These are phyloP conservation scores for Blechomonas ayalai DNA, from an alignment of 208 protist species.

Conservation along the genomic window DNA sequence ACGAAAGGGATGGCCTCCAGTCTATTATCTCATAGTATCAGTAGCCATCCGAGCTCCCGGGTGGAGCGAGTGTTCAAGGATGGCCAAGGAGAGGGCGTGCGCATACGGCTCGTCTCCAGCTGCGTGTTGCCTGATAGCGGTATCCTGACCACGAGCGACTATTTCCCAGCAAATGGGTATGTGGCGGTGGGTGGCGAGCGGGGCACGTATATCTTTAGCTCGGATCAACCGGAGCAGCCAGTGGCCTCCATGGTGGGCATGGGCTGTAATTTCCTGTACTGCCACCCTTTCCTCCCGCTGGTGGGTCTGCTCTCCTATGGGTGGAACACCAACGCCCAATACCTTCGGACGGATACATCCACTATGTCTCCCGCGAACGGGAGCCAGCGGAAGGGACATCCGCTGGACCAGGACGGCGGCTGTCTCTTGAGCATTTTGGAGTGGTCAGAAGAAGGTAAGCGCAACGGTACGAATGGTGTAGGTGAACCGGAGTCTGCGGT, in stretches of 20 bases:
- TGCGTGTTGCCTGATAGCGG: slow-evolving; percentile 33
- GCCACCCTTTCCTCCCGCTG: slow-evolving; percentile 68
- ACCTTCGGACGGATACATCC: too few species aligned
- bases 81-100: slow-evolving; percentile 27
- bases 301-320: slow-evolving; percentile 46
- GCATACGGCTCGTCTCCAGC: slow-evolving; percentile 16
- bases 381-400: too few species aligned
- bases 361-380: too few species aligned
- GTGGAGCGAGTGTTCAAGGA: slow-evolving; percentile 6
- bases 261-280: slow-evolving; percentile 55
- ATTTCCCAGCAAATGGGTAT: slow-evolving; percentile 48
- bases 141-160: slow-evolving; percentile 59
- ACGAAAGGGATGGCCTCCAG: not conserved
- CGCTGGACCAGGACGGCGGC: too few species aligned
- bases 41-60: not conserved
- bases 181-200: slow-evolving; percentile 52
- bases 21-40: slow-evolving; percentile 1
- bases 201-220: slow-evolving; percentile 40
- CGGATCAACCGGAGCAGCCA: slow-evolving; percentile 31
- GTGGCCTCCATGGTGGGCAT: slow-evolving; percentile 15
- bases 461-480: too few species aligned
- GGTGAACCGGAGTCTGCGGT: too few species aligned
- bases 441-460: slow-evolving; percentile 3
- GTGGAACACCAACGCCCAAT: slow-evolving; percentile 11
- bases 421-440: slow-evolving; percentile 23